These are phyloP conservation scores for Dictyostelium capitatum DNA, from an alignment of 78 protist genomes.

Conservation along the genomic window DNA sequence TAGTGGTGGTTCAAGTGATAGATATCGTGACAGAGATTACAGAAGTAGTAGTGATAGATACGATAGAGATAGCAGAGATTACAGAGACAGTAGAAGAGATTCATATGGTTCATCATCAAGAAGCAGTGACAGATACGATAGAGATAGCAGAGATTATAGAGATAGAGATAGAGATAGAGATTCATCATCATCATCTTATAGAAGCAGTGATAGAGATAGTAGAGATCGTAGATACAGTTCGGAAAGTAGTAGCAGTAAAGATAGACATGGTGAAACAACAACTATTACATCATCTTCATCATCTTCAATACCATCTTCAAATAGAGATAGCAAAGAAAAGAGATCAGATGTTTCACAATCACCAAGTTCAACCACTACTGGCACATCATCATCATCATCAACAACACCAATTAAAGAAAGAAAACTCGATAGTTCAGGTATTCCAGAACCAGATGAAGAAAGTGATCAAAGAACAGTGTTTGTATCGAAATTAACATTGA, in stretches of 20 bases:
- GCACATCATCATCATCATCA: background rate
- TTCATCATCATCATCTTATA: background rate
- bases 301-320: background rate
- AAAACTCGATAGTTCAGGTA: background rate
- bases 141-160: constrained; percentile 6
- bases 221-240: background rate
- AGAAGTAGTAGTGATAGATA: background rate
- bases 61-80: background rate
- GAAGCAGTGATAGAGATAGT: background rate
- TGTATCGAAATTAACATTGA: constrained; percentile 43
- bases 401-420: background rate
- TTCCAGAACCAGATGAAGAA: constrained; percentile 71
- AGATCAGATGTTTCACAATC: background rate
- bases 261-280: background rate
- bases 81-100: background rate
- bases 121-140: background rate
- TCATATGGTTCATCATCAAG: background rate
- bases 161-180: constrained; percentile 4
- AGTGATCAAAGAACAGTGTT: constrained; percentile 61
- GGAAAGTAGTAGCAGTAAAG: constrained; percentile 17
- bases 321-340: constrained; percentile 4
- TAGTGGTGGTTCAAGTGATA: background rate
- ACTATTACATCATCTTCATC: background rate
- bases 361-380: background rate
- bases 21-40: constrained; percentile 10